Conservation (phyloP, 129 eudicot species). For the Artemisia argyi region DNA sequence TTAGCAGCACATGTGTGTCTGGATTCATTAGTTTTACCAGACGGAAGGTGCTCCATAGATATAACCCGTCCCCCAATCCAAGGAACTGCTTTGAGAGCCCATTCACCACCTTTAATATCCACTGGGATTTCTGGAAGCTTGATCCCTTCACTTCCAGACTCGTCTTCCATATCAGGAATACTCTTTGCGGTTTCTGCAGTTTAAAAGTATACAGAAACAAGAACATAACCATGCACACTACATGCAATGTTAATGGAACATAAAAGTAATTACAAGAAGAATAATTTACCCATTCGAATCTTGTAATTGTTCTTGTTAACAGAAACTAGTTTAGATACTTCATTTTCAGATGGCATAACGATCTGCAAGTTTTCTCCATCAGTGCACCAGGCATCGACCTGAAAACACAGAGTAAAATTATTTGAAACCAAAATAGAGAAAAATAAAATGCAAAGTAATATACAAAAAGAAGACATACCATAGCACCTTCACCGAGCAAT, state of each 20-base stretch:
- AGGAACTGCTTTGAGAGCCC: constrained; percentile 92
- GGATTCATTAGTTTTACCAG: constrained; percentile 47
- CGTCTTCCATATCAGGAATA: constrained; percentile 67
- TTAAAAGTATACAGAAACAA: background rate
- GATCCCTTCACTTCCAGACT: constrained; percentile 56
- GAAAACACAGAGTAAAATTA: background rate
- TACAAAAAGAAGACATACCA: constrained; percentile 43
- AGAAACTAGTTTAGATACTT: constrained; percentile 53
- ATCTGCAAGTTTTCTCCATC: constrained; percentile 81
- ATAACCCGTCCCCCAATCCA: constrained; percentile 96
- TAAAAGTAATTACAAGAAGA: background rate
- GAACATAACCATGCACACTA: background rate
- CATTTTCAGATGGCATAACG: constrained; percentile 61
- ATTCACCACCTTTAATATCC: constrained; percentile 73
- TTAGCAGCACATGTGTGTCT: background rate
- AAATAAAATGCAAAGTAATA: background rate
- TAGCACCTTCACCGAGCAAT: constrained; percentile 79
- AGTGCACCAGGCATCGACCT: constrained; percentile 83
- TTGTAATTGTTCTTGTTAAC: constrained; percentile 51
- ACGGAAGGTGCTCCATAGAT: constrained; percentile 85
- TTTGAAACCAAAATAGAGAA: background rate
- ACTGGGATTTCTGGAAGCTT: constrained; percentile 74
- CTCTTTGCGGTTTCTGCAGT: constrained; percentile 69
- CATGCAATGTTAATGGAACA: background rate
- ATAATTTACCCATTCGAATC: constrained; percentile 58